These are phyloP conservation scores for Barbarea vulgaris DNA, from an alignment of 345 rosid genomes.

Conservation along the genomic window DNA sequence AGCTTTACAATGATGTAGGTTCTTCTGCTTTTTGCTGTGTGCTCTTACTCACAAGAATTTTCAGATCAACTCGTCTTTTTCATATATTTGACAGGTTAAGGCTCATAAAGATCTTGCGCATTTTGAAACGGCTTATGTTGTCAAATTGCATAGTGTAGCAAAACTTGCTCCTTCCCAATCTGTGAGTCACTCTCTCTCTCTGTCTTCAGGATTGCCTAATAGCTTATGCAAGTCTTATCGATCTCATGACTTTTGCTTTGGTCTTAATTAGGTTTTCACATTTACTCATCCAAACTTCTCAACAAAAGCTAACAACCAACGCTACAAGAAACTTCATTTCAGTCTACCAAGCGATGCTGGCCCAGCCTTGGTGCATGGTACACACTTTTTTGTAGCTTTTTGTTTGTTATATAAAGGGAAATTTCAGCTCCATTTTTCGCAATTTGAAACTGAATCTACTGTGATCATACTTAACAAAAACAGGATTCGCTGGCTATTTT, in stretches of 20 bases:
- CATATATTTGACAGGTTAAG: constrained; percentile 65
- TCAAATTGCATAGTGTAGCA: constrained; percentile 85
- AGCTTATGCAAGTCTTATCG: not conserved
- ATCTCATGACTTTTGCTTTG: constrained; percentile 7
- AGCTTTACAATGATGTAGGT: constrained; percentile 83
- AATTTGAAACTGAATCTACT: constrained; percentile 13
- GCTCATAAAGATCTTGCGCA: constrained; percentile 83
- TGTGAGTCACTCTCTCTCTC: constrained; percentile 51
- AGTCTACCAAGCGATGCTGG: constrained; percentile 72
- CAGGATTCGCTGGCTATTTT: constrained; percentile 97
- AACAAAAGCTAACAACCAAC: constrained; percentile 64
- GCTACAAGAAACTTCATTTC: constrained; percentile 78
- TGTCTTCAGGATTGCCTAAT: not conserved
- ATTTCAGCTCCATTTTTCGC: constrained; percentile 4
- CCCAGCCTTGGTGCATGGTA: constrained; percentile 92
- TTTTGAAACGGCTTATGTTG: constrained; percentile 98
- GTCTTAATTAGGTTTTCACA: constrained; percentile 70
- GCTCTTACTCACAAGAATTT: constrained; percentile 15
- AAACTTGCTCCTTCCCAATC: constrained; percentile 81
- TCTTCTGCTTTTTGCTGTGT: constrained; percentile 18
- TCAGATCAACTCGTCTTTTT: constrained; percentile 5
- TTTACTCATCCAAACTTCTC: constrained; percentile 81
- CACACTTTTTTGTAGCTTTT: constrained; percentile 3
- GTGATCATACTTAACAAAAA: constrained; percentile 13
- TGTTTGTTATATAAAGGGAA: not conserved